Evolutionary conservation across 306 rosid species (phyloP), one percentile per base, ranked within the genome.

Genomic region (Coriaria nepalensis): DNA sequence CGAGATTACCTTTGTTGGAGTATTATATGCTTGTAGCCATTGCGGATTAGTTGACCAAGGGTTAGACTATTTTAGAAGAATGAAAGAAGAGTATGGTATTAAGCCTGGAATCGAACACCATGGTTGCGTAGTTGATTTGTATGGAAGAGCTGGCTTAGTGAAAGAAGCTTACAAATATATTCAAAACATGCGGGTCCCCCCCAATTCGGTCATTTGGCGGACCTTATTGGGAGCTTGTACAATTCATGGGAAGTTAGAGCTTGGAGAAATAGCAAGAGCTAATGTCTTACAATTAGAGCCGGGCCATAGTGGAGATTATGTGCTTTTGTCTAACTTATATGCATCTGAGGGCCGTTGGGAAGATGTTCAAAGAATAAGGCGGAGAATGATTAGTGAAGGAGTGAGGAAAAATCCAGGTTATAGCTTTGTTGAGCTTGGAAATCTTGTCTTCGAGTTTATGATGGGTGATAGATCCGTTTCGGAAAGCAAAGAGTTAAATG

Each of bases 21-120:
- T 72, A 40, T 51, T 72, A 50, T 72, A 72, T 50, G 78, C 78
- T 11, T 72, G 74, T 42, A 67, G 73, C 47, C 78, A 72, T 13
- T 67, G 78, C 6, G 70, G 78, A 45, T 53, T 67, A 64, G 70
- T 72, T 7, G 61, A 72, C 10, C 64, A 67, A 63, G 78, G 74
- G 35, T 67, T 72, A 13, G 4, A n/a, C 9, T 72, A 67, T 47
- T 67, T 72, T 39, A 54, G 48, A 55, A 50, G 55, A 50, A 73
- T 73, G 78, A 29, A 64, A 20, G 71, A 63, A 40, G 54, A 59
- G 32, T 73, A 63, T 35, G 47, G 59, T 13, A 68, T 73, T 40
- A 63, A 7, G 14, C 65, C 74, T 10, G 56, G 62, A 53, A 68
- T 68, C 10, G 74, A 73, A 35, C 78, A 73, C 32, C 56, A 73